These are phyloP conservation scores for Sclerotinia sclerotiorum DNA, from an alignment of 2,329 filamentous ascomycete species.

Conservation along the genomic window DNA sequence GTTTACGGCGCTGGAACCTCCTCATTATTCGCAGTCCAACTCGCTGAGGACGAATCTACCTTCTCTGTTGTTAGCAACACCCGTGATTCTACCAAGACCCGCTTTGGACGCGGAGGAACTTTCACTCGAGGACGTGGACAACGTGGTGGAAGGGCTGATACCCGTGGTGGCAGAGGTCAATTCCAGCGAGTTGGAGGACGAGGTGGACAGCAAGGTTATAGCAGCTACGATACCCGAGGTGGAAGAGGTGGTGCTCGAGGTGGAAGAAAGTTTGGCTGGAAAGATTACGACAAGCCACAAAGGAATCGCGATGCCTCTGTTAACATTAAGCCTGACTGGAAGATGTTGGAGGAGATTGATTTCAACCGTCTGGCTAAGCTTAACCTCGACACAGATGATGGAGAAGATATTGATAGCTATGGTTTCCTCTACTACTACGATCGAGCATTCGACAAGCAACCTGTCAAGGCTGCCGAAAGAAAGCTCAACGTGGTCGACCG, in stretches of 20 bases:
- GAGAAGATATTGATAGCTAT: conserved; percentile 92
- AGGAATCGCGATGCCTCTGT: conserved; percentile 95
- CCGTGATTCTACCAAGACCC: conserved; percentile 78
- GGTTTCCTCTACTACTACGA: conserved; percentile 99
- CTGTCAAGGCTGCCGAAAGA: conserved; percentile 83
- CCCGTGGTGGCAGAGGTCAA: conserved; percentile 58
- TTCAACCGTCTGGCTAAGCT: conserved; percentile 94
- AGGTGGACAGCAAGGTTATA: conserved; percentile 65
- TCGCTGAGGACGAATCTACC: conserved; percentile 90
- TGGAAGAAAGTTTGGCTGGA: conserved; percentile 93
- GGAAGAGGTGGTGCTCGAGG: conserved; percentile 69
- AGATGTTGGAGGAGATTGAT: conserved; percentile 95
- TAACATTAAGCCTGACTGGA: conserved; percentile 95
- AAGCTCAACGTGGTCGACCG: conserved; percentile 88
- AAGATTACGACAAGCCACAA: conserved; percentile 97
- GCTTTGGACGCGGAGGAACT: conserved; percentile 86
- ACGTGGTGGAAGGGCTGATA: conserved; percentile 73
- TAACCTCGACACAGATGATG: conserved; percentile 90
- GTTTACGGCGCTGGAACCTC: conserved; percentile 90
- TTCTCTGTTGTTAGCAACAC: conserved; percentile 98
- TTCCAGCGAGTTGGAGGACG: conserved; percentile 73
- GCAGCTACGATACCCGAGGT: conserved; percentile 67
- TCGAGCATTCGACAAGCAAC: conserved; percentile 88
- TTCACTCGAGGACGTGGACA: conserved; percentile 75
- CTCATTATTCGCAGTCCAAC: conserved; percentile 84